A percentile compares a stretch with the other conserved stretches of the same genome.
These are phyloP conservation scores for Wallacemonas sp. DNA, from an alignment of 208 protist genomes.

Conservation along the genomic window DNA sequence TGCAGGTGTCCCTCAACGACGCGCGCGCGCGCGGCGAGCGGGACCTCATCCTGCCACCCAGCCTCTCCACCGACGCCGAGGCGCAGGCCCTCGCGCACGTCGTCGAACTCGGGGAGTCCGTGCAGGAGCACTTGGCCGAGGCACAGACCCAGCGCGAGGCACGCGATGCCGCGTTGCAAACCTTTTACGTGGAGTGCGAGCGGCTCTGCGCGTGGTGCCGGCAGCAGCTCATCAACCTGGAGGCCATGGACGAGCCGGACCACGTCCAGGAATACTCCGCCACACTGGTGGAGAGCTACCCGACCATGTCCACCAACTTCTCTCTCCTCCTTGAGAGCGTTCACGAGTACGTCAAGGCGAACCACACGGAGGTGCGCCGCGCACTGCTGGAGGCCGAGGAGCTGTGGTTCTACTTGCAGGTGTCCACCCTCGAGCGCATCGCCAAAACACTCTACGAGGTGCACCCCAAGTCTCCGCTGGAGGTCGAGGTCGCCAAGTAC, in stretches of 20 bases:
- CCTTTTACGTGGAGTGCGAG: slow-evolving; percentile 58
- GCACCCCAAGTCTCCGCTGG: slow-evolving; percentile 62
- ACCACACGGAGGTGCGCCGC: slow-evolving; percentile 52
- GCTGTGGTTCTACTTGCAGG: slow-evolving; percentile 84
- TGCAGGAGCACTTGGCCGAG: slow-evolving; percentile 35
- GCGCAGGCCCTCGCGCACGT: background rate
- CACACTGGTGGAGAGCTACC: slow-evolving; percentile 77
- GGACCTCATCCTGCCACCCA: slow-evolving; percentile 10
- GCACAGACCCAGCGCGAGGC: slow-evolving; percentile 28
- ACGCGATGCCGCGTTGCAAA: slow-evolving; percentile 43
- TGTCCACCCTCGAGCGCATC: slow-evolving; percentile 77
- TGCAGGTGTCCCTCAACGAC: slow-evolving; percentile 15
- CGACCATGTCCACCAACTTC: slow-evolving; percentile 85
- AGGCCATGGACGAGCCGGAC: slow-evolving; percentile 84
- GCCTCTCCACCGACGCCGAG: background rate
- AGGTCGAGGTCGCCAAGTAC: slow-evolving; percentile 76
- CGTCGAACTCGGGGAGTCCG: slow-evolving; percentile 12
- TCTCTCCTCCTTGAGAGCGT: slow-evolving; percentile 59
- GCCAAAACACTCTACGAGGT: slow-evolving; percentile 83
- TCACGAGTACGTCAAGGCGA: slow-evolving; percentile 50
- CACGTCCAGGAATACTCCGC: slow-evolving; percentile 88
- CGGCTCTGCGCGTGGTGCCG: slow-evolving; percentile 82
- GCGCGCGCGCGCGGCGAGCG: background rate
- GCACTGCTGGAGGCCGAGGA: slow-evolving; percentile 80
- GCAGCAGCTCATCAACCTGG: slow-evolving; percentile 86